A percentile compares a stretch with the other conserved stretches of the same genome.
These are phyloP conservation scores for Serendipita sp. DNA, from an alignment of 768 basidiomycete genomes.

Conservation along the genomic window DNA sequence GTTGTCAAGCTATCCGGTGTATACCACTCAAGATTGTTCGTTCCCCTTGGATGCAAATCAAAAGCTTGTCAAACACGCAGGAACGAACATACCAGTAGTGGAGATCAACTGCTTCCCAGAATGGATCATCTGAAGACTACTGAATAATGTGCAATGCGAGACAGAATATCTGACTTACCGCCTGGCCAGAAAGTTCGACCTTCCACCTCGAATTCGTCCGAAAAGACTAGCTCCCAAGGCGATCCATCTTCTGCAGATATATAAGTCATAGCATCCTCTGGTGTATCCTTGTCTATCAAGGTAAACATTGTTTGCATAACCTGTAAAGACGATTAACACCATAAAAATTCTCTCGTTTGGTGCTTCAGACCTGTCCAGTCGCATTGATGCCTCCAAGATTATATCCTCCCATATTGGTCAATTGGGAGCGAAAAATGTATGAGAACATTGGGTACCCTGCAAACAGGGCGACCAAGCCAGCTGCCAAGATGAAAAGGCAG, in stretches of 20 bases:
- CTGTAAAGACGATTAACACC: conserved; percentile 24
- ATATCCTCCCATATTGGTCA: conserved; percentile 35
- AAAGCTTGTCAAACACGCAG: neutral
- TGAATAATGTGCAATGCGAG: conserved; percentile 20
- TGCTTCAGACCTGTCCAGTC: conserved; percentile 42
- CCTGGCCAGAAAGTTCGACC: conserved; percentile 74
- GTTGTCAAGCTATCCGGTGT: conserved; percentile 68
- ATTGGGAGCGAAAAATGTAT: conserved; percentile 6
- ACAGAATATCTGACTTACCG: neutral
- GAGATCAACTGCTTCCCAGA: conserved; percentile 71
- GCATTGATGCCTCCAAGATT: conserved; percentile 65
- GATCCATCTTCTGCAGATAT: conserved; percentile 36
- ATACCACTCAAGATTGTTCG: conserved; percentile 77
- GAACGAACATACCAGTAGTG: conserved; percentile 39
- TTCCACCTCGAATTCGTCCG: conserved; percentile 73
- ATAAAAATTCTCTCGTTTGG: neutral
- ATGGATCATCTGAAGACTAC: conserved; percentile 47
- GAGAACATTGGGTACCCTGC: conserved; percentile 16
- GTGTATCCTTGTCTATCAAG: conserved; percentile 65
- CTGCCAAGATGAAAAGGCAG: conserved; percentile 43
- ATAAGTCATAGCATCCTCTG: conserved; percentile 36
- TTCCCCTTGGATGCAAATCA: conserved; percentile 8
- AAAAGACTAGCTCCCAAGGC: conserved; percentile 57
- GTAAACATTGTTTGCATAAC: conserved; percentile 38
- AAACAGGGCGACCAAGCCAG: conserved; percentile 19